Base-by-base conservation (phyloP, 2,329 filamentous ascomycete genomes). In the Trichoderma harzianum region DNA sequence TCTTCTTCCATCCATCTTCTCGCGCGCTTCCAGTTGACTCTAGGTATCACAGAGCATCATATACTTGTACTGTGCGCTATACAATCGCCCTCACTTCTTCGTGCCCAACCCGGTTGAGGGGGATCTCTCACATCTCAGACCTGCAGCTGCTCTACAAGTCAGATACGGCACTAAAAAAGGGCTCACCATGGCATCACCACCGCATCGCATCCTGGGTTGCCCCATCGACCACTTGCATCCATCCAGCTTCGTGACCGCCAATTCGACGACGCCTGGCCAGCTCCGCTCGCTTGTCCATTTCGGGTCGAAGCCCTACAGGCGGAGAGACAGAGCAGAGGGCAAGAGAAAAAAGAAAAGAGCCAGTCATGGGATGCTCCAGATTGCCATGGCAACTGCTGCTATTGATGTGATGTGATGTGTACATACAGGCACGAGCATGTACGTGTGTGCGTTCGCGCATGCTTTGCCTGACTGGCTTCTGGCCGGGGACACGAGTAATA, bases 161-260 rank as follows among this genome's bases (percentile, higher is more conserved):
- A 24, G 43, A 51, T 51, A 51, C 47, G 21, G 47, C 47, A 53
- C 47, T 24, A n/a, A 32, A 12, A 32, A 58, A 32, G 26, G 51
- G 6, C n/a, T 21, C 57, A 34, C 8, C 55, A 28, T 36, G 14
- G 34, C 34, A 36, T 43, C 28, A 58, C 18, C 55, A 30, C 26
- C 55, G 28, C 28, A 30, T 14, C 26, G 28, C 18, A 30, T 26
- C 32, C 36, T 30, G 16, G 32, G 68, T 71, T 68, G 64, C 70
- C 70, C 70, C 70, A 72, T 72, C 70, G 63, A 62, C 70, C 43
- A 11, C 21, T 36, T 39, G 69, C 47, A 63, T 30, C 43, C 39
- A 39, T 36, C 34, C 34, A 7, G 34, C 34, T 71, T 51, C 64
- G 70, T 72, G 70, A 72, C 70, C 70, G 70, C 70, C 70, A 62